These are phyloP conservation scores for Thraustochytrium striatum DNA, from an alignment of 352 stramenopile species.

Conservation along the genomic window DNA sequence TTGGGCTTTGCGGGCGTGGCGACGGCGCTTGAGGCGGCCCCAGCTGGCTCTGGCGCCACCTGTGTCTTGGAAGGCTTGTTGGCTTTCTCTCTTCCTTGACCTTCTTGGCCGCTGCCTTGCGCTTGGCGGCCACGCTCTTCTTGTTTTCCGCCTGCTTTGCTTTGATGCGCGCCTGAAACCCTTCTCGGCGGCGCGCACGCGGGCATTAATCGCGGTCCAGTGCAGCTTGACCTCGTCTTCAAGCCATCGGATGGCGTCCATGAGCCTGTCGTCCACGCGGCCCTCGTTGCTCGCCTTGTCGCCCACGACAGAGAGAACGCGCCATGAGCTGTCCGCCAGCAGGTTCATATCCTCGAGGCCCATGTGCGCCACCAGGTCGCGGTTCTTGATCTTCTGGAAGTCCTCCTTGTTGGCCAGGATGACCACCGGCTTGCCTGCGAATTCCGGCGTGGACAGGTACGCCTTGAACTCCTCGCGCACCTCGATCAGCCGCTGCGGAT, in stretches of 20 bases:
- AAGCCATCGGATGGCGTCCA: slow-evolving; percentile 36
- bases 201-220: slow-evolving; percentile 4
- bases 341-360: background rate
- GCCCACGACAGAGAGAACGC: slow-evolving; percentile 6
- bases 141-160: slow-evolving; percentile 19
- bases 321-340: background rate
- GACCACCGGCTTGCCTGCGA: slow-evolving; percentile 8
- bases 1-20: background rate
- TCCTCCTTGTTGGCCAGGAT: slow-evolving; percentile 46
- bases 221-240: background rate
- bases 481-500: background rate
- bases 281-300: slow-evolving; percentile 16
- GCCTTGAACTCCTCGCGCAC: slow-evolving; percentile 9
- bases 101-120: background rate
- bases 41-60: background rate
- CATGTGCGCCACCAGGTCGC: background rate
- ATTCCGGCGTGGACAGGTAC: background rate
- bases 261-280: background rate
- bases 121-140: slow-evolving; percentile 9
- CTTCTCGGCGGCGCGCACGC: background rate
- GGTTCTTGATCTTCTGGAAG: background rate
- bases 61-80: background rate
- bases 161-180: background rate
- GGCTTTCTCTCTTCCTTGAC: background rate
- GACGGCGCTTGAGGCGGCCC: background rate